A percentile compares a stretch with the other conserved stretches of the same genome.
These are phyloP conservation scores for Acanthamoeba comandoni DNA, from an alignment of 208 protist species.

Conservation along the genomic window DNA sequence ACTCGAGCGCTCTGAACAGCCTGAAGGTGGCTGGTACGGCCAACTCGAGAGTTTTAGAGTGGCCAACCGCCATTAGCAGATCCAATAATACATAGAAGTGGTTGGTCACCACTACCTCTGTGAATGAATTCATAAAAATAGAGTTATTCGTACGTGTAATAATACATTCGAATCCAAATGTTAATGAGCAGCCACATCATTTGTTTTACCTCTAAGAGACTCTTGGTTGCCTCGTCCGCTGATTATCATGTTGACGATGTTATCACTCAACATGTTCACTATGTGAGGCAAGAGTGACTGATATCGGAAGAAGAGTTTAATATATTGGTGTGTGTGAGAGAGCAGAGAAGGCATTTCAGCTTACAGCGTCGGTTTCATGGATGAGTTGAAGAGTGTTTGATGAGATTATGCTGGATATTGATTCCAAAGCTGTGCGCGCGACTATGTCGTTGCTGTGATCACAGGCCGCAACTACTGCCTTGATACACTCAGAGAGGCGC, in stretches of 20 bases:
- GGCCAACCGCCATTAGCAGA: conserved; percentile 50
- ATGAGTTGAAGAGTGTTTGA: conserved; percentile 59
- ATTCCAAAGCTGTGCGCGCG: conserved; percentile 43
- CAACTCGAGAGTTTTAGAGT: conserved; percentile 31
- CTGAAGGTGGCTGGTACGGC: background rate
- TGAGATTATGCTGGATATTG: conserved; percentile 29
- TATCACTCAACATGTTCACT: conserved; percentile 40
- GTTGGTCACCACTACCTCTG: conserved; percentile 30
- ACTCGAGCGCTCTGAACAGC: conserved; percentile 69
- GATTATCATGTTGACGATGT: conserved; percentile 58
- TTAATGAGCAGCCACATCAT: background rate
- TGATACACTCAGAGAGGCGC: conserved; percentile 17
- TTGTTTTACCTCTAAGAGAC: conserved; percentile 38
- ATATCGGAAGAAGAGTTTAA: background rate
- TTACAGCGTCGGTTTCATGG: conserved; percentile 32
- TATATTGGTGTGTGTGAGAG: background rate
- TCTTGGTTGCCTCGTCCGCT: conserved; percentile 37
- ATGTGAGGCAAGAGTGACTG: conserved; percentile 37
- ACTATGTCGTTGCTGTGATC: conserved; percentile 27
- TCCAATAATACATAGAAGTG: conserved; percentile 71
- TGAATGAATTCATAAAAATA: background rate
- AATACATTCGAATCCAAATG: background rate
- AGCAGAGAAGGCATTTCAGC: background rate
- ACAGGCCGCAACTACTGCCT: conserved; percentile 20
- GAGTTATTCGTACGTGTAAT: background rate